phyloP scores from a whole-genome alignment of 768 basidiomycete species.

The Boletus tomentosulus region DNA sequence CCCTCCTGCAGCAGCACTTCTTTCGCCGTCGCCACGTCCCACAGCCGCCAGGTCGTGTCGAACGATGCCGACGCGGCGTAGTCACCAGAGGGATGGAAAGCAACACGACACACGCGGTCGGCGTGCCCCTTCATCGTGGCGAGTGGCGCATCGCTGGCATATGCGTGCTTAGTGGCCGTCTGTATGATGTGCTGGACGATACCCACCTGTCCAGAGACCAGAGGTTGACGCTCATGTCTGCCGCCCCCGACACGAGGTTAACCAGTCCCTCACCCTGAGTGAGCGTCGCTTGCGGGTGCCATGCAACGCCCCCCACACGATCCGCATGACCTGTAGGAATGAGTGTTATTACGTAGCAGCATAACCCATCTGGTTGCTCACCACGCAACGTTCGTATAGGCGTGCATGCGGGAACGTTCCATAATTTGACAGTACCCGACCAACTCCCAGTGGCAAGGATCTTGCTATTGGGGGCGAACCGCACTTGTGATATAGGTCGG shows the following conservation, averaged over 20 bases:
- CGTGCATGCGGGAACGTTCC: conserved; percentile 92
- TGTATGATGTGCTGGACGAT: neutral
- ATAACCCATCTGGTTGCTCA: conserved; percentile 26
- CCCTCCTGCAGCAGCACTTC: conserved; percentile 92
- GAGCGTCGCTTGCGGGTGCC: conserved; percentile 93
- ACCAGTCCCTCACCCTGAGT: conserved; percentile 57
- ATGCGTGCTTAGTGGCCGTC: conserved; percentile 2
- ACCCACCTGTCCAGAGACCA: conserved; percentile 84
- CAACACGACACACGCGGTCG: conserved; percentile 87
- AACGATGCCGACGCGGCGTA: conserved; percentile 95
- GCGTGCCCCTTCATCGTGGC: conserved; percentile 84
- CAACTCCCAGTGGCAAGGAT: conserved; percentile 91
- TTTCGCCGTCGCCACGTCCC: conserved; percentile 82
- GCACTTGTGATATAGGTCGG: conserved; percentile 87
- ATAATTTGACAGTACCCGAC: conserved; percentile 92
- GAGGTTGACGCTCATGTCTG: conserved; percentile 78
- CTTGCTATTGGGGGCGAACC: conserved; percentile 89
- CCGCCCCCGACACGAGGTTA: conserved; percentile 89
- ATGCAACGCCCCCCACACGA: conserved; percentile 91
- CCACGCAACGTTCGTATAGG: conserved; percentile 73
- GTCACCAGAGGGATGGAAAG: conserved; percentile 93
- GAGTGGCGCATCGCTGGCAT: conserved; percentile 74
- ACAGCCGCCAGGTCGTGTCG: conserved; percentile 95
- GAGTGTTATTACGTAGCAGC: conserved; percentile 6
- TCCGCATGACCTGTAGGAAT: conserved; percentile 69